Base-by-base conservation (phyloP, 352 stramenopile genomes). In the Pythium aphanidermatum region DNA sequence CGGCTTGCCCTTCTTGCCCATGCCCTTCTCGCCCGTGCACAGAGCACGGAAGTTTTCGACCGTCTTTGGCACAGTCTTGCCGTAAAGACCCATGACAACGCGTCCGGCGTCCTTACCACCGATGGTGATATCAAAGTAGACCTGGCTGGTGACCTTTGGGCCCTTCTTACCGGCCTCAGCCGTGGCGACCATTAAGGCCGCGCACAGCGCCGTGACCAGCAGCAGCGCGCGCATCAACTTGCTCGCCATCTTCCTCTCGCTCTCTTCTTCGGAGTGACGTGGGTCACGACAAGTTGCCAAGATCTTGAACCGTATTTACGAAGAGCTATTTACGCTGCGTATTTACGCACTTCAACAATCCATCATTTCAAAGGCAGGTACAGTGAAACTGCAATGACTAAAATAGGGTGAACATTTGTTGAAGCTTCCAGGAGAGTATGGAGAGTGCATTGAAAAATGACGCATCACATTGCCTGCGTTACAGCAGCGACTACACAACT, bases 121-220 rank as follows among this genome's bases (percentile, higher is more conserved):
- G 54, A 99, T 98, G 51, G 74, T 80, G 52, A 99, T 87, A 60
- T 98, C 95, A 62, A 98, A 98, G 74, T 86, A 99, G 14, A 98
- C 89, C 54, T 96, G 92, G 55, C 83, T 69, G 24, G 86, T 97
- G 43, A 96, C 68, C 66, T 82, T 85, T 9, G 86, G 81, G 14
- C 56, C 58, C 53, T 78, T 78, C 24, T 56, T 47, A 14, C 63
- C 63, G 36, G 68, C 65, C 21, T 60, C 63, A 14, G 47, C 42
- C 17, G 34, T 33, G 20, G 40, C 36, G 19, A 75, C 46, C 44
- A 50, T 28, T 30, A 79, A 41, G 32, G 58, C 55, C 55, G 67
- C 59, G 50, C 70, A 69, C 20, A 86, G 41, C 37, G 61, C 61
- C 41, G 68, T 42, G 19, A 65, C 34, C 17, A 42, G 37, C 17